Conservation (phyloP, 2,329 filamentous ascomycete genomes). For the Phialophora verrucosa region DNA sequence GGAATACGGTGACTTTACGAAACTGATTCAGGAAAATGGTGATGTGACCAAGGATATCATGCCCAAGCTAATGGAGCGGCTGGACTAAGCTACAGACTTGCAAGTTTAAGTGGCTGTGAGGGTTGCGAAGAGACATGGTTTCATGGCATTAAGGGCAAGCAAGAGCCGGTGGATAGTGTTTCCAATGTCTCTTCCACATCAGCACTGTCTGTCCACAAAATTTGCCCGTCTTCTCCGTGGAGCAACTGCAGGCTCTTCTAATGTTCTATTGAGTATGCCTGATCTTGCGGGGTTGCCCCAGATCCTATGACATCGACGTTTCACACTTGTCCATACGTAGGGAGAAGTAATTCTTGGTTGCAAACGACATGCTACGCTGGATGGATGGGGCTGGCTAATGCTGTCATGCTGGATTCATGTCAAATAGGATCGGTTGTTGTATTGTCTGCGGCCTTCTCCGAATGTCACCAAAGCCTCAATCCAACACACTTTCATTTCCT, state of each 20-base stretch:
- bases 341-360: background rate
- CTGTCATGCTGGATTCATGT: slow-evolving; percentile 1
- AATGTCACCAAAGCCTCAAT: background rate
- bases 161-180: background rate
- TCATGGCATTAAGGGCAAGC: background rate
- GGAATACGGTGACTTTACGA: slow-evolving; percentile 18
- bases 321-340: background rate
- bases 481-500: background rate
- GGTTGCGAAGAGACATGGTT: background rate
- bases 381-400: background rate
- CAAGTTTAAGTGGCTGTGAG: background rate
- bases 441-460: background rate
- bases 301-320: background rate
- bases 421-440: too few relatives aligned
- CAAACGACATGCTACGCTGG: background rate
- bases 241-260: background rate
- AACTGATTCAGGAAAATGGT: slow-evolving; percentile 21
- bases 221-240: background rate
- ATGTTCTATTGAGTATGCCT: background rate
- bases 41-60: slow-evolving; percentile 21
- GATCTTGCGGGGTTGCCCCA: background rate
- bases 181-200: background rate
- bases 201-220: background rate
- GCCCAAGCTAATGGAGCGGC: slow-evolving; percentile 21
- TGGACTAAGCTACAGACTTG: slow-evolving; percentile 16